These are phyloP conservation scores for Komagataella ulmi DNA, from an alignment of 805 yeast species.

Conservation along the genomic window DNA sequence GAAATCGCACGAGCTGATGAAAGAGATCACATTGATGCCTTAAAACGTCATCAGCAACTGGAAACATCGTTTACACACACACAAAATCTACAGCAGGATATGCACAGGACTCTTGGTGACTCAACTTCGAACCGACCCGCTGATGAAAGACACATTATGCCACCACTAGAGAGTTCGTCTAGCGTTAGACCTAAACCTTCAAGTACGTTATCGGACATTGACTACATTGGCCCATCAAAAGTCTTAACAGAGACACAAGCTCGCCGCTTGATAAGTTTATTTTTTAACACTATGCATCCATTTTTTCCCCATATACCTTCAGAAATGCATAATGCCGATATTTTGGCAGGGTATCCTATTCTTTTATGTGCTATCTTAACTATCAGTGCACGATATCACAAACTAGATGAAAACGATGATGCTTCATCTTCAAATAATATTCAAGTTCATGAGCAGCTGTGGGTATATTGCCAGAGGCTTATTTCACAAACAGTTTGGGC, in stretches of 20 bases:
- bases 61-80: constrained; percentile 14
- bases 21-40: constrained; percentile 44
- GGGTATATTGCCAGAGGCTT: constrained; percentile 74
- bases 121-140: background rate
- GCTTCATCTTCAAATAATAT: constrained; percentile 20
- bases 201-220: constrained; percentile 39
- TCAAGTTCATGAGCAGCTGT: constrained; percentile 62
- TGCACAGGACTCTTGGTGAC: background rate
- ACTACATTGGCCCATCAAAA: constrained; percentile 38
- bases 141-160: constrained; percentile 21
- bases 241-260: constrained; percentile 56
- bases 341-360: constrained; percentile 67
- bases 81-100: background rate
- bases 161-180: constrained; percentile 26
- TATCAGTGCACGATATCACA: constrained; percentile 66
- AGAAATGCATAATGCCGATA: constrained; percentile 52
- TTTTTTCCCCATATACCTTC: constrained; percentile 80
- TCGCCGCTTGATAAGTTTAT: constrained; percentile 37
- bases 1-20: constrained; percentile 58
- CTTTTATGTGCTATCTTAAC: constrained; percentile 72
- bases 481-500: constrained; percentile 90
- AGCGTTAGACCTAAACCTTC: constrained; percentile 33
- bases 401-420: constrained; percentile 22
- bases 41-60: constrained; percentile 30
- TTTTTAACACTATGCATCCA: constrained; percentile 74